phyloP scores from a whole-genome alignment of 768 basidiomycete genomes.

The Sarcodon aspratus region DNA sequence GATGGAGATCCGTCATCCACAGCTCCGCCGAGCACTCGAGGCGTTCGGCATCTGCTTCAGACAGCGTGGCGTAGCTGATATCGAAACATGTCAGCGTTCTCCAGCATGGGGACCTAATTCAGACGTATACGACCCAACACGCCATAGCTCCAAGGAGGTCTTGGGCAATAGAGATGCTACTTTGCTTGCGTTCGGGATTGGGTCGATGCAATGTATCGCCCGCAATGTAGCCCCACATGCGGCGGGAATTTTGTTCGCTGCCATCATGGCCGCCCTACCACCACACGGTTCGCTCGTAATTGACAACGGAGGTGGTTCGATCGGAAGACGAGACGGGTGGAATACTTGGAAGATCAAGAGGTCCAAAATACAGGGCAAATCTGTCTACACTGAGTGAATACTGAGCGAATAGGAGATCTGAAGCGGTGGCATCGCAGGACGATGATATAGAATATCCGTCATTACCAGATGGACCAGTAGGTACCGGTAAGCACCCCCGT shows the following conservation, averaged over 20 bases:
- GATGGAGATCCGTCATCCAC: no score
- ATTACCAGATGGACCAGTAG: no score
- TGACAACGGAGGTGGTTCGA: no score
- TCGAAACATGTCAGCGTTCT: slow-evolving; percentile 9
- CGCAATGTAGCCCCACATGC: slow-evolving; percentile 39
- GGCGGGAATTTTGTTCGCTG: slow-evolving; percentile 34
- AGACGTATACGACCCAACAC: slow-evolving; percentile 30
- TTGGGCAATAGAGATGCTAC: slow-evolving; percentile 9
- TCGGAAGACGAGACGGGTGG: no score
- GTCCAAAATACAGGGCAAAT: no score
- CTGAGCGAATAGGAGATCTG: no score
- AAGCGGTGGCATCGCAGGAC: no score
- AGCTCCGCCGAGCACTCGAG: slow-evolving; percentile 16
- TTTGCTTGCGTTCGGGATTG: slow-evolving; percentile 37
- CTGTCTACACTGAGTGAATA: no score
- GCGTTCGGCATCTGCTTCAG: slow-evolving; percentile 11
- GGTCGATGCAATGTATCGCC: slow-evolving; percentile 36
- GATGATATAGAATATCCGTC: no score
- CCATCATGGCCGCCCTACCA: slow-evolving; percentile 16
- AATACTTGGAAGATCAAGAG: no score
- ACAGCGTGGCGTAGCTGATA: slow-evolving; percentile 9
- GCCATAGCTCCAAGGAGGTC: slow-evolving; percentile 21
- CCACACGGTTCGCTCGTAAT: no score
- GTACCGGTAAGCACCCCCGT: no score
- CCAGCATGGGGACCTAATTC: slow-evolving; percentile 27